Base-by-base conservation (phyloP, 2,329 filamentous ascomycete species). In the Scedosporium boydii region DNA sequence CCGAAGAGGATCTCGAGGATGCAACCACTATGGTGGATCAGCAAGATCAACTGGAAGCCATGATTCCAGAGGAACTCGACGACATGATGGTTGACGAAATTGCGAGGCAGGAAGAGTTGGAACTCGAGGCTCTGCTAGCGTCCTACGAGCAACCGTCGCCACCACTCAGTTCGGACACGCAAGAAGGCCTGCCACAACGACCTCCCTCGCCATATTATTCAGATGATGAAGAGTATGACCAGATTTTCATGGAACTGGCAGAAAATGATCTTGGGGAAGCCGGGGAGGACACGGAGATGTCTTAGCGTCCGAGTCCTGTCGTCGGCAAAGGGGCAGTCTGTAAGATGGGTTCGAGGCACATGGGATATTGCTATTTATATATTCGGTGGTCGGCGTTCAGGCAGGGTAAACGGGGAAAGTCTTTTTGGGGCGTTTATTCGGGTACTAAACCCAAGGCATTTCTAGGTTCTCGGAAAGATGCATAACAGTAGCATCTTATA, bases 151-250 rank as follows among this genome's bases (percentile, higher is more conserved):
- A 44, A 23, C 63, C 65, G 23, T 65, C 67, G 48, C 64, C 66
- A 18, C 42, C 34, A 38, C 10, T 4, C 34, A 14, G 34, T n/a
- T 6, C 59, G 5, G 18, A 70, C 58, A 68, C 71, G 42, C 67
- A 69, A 23, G 60, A 63, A 46, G 51, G 63, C 44, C 42, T 65
- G 4, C 59, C 66, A 10, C 68, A 66, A 41, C 69, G 68, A n/a
- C 73, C 72, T 14, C 67, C 69, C 6, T 75, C 76, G 1, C 68
- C 72, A 7, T 69, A 71, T 0, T 71, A 78, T 38, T 79, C 76
- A 0, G 84, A 87, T 60, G 83, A 86, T 56, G 81, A 81, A 14
- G 84, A 86, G 53, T 87, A 86, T 67, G 85, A 87, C 65, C 74
- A 79, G 57, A 72, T 87, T 9, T 87, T 96, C 70, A 82, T 61